phyloP scores from a whole-genome alignment of 2,329 filamentous ascomycete genomes.

The Hypoxylon sp. region DNA sequence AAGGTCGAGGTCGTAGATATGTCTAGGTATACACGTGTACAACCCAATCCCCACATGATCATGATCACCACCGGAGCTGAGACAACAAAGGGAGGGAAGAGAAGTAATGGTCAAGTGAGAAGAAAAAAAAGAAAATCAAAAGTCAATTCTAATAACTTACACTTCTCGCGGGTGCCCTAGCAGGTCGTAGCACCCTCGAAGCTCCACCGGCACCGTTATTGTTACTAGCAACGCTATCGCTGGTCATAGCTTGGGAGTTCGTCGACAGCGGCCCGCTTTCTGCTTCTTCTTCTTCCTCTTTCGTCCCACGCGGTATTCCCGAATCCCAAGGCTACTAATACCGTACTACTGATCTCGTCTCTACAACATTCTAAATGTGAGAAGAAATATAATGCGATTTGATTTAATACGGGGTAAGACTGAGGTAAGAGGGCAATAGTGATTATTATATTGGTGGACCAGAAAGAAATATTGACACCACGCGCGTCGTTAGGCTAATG shows the following conservation, averaged over 20 bases:
- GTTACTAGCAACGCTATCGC: conserved; percentile 24
- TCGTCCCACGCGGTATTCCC: conserved; percentile 35
- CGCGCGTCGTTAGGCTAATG: not conserved
- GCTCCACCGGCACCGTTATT: conserved; percentile 22
- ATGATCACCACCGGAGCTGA: no score
- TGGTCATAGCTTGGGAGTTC: conserved; percentile 31
- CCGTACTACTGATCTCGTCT: no score
- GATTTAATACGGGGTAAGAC: no score
- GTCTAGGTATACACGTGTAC: no score
- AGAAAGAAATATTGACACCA: not conserved
- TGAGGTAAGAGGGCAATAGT: conserved; percentile 7
- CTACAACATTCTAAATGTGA: no score
- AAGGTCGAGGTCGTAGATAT: no score
- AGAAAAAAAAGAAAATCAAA: conserved; percentile 11
- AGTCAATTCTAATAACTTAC: conserved; percentile 33
- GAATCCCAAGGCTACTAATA: no score
- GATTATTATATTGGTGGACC: conserved; percentile 1
- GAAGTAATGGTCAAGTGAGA: no score
- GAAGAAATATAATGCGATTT: no score
- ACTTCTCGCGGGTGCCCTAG: conserved; percentile 37
- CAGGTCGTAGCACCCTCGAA: conserved; percentile 34
- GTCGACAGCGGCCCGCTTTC: conserved; percentile 18
- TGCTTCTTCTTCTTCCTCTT: conserved; percentile 19
- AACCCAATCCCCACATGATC: no score
- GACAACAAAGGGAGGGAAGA: conserved; percentile 1